phyloP scores from a whole-genome alignment of 805 yeast genomes.

The Phaffomyces thermotolerans region DNA sequence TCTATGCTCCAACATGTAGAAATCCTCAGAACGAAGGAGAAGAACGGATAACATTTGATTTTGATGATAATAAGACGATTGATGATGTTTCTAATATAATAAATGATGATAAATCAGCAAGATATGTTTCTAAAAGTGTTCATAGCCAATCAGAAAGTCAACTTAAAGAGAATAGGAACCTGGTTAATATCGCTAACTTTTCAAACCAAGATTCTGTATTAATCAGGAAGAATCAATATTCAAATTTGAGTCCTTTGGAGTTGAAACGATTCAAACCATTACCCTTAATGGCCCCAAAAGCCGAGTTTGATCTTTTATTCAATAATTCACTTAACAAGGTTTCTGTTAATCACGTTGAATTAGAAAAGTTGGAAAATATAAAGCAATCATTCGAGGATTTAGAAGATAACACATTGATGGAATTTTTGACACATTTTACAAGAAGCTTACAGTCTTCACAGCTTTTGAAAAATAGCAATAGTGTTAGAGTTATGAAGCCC shows the following conservation, averaged over 20 bases:
- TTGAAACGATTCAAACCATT: not conserved
- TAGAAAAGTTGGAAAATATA: constrained; percentile 13
- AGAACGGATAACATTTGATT: constrained; percentile 17
- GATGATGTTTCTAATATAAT: constrained; percentile 14
- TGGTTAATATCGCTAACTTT: too few species aligned
- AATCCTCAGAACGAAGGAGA: constrained; percentile 1
- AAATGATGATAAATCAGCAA: too few species aligned
- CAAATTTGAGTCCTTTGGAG: constrained; percentile 1
- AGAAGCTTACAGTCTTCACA: constrained; percentile 1
- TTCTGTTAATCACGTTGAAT: constrained; percentile 10
- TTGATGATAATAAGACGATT: constrained; percentile 11
- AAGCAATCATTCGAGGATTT: constrained; percentile 10
- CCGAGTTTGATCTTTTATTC: constrained; percentile 8
- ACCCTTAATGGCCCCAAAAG: not conserved
- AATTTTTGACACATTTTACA: constrained; percentile 6
- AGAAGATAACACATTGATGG: constrained; percentile 10
- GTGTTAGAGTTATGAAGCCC: constrained; percentile 7
- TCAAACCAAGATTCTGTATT: not conserved
- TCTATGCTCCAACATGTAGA: constrained; percentile 27
- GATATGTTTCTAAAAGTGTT: too few species aligned
- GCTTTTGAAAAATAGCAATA: not conserved
- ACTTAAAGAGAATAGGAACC: too few species aligned
- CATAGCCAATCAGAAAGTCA: too few species aligned
- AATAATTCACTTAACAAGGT: constrained; percentile 1
- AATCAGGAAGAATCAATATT: not conserved